Base-by-base conservation (phyloP, 2,329 filamentous ascomycete genomes). In the Fusarium sp. region DNA sequence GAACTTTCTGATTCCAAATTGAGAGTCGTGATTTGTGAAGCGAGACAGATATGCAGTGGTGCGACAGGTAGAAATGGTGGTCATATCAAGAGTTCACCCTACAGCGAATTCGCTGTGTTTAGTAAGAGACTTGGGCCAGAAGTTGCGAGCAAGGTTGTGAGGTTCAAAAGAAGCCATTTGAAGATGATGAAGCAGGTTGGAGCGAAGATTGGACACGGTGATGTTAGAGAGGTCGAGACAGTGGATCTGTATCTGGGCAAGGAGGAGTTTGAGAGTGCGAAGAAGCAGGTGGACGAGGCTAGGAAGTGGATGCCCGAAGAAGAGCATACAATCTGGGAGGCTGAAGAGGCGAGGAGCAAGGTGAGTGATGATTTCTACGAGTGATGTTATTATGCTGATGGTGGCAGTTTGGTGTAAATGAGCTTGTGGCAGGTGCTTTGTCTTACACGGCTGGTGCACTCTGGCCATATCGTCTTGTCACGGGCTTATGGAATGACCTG, bases 41-140 rank as follows among this genome's bases (percentile, higher is more conserved):
- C 86, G 4, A 78, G 86, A 3, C 75, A 80, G 43, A 71, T 85
- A 10, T 85, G 84, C 66, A 83, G 81, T 12, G 86, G 86, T 18
- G 86, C 85, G 5, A 88, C 86, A 11, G 86, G 83, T 3, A 80
- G 86, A 50, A 87, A 87, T 64, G 85, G 85, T 21, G 85, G 84
- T 0, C 85, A 85, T 72, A 82, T 86, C 64, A 85, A 87, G 72
- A 74, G 78, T 27, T 76, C 77, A 5, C 81, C 84, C 4, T 81
- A 85, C 61, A 79, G 82, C 55, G 75, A 81, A 45, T 85, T 84
- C 53, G 71, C 75, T 4, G 63, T 60, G 5, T 73, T 83, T 7
- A 77, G 77, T 32, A 51, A 50, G 7, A 71, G 53, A 10, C 51
- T 82, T 5, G 80, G 81, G 0, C 70, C 70, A 0, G 78, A 80